Conservation (phyloP, 2,329 filamentous ascomycete genomes). For the Cryphonectria japonica region DNA sequence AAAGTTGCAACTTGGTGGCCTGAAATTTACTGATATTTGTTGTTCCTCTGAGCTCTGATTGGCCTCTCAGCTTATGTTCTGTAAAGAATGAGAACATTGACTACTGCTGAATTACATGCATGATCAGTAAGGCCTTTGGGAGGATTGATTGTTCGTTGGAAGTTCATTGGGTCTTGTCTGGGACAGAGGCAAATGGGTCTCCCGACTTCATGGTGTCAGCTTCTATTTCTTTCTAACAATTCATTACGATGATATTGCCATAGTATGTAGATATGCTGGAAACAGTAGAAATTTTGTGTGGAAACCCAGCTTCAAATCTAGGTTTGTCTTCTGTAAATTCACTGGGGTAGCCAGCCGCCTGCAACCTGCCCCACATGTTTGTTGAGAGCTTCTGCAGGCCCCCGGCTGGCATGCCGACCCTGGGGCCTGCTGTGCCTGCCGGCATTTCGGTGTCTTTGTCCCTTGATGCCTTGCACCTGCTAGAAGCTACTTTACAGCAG, state of each 20-base stretch:
- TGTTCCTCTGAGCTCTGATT: background rate
- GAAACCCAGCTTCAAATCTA: background rate
- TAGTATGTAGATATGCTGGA: background rate
- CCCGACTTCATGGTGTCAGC: background rate
- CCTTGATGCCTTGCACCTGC: background rate
- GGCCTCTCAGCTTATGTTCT: background rate
- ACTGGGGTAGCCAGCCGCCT: background rate
- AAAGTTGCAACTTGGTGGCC: background rate
- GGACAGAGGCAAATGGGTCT: background rate
- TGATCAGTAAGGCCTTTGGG: background rate
- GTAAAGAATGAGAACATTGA: background rate
- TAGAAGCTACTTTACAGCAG: background rate
- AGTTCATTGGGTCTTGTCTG: background rate
- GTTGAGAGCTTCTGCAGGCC: background rate
- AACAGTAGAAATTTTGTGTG: background rate
- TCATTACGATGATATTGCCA: background rate
- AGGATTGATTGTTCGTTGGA: background rate
- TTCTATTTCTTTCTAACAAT: background rate
- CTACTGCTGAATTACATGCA: background rate
- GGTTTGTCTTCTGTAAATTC: background rate
- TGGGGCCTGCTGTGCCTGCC: background rate
- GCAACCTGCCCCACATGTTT: background rate
- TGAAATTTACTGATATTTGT: background rate
- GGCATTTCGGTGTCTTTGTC: background rate
- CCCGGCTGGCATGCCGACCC: background rate